phyloP scores from a whole-genome alignment of 495 filamentous ascomycete species.

The Paragyromitra xinjiangensis region DNA sequence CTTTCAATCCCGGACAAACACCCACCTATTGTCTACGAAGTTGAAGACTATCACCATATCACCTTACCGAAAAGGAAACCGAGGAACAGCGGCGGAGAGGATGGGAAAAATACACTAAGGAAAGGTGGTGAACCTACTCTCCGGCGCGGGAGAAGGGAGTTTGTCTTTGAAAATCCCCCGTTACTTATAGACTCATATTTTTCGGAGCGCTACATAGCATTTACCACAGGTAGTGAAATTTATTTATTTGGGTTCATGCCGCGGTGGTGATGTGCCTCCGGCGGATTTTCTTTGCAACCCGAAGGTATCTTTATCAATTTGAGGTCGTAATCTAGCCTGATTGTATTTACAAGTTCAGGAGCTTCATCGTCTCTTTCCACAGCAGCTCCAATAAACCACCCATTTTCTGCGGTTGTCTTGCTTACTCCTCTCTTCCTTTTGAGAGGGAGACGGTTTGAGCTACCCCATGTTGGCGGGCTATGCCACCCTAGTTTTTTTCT shows the following conservation, averaged over 20 bases:
- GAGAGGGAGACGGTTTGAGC: not conserved
- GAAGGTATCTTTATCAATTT: not conserved
- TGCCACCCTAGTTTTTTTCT: no score
- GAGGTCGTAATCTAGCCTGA: not conserved
- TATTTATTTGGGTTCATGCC: slow-evolving; percentile 33
- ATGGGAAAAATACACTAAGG: no score
- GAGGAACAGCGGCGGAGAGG: not conserved
- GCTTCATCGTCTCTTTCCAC: not conserved
- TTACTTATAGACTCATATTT: not conserved
- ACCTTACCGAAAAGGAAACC: slow-evolving; percentile 2
- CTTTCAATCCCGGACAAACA: not conserved
- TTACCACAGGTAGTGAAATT: slow-evolving; percentile 1
- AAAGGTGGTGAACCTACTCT: not conserved
- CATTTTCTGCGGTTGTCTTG: not conserved
- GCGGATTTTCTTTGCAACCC: no score
- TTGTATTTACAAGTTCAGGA: not conserved
- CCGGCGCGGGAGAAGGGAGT: slow-evolving; percentile 11
- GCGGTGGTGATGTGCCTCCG: slow-evolving; percentile 22
- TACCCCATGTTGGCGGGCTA: not conserved
- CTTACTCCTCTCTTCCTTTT: not conserved
- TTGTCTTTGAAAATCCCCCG: not conserved
- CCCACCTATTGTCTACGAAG: slow-evolving; percentile 4
- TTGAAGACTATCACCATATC: not conserved
- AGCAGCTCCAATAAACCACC: not conserved
- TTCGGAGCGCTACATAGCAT: slow-evolving; percentile 20